phyloP scores from a whole-genome alignment of 352 stramenopile genomes.

The Pythium oligandrum region DNA sequence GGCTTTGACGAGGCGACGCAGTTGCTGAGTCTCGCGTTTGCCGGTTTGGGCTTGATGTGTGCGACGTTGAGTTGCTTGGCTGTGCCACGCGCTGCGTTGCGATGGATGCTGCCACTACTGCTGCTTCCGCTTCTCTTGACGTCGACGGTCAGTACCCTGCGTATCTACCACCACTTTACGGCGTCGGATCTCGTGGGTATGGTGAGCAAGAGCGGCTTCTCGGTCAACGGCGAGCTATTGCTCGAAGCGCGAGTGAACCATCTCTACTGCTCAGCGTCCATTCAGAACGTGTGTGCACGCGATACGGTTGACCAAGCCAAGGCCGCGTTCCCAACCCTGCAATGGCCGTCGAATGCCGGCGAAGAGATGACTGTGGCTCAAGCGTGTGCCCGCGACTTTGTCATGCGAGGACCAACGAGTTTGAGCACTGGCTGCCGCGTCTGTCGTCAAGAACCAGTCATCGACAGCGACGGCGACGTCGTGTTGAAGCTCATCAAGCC shows the following conservation, averaged over 20 bases:
- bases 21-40: conserved; percentile 11
- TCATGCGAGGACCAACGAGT: too few species aligned
- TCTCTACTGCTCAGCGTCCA: conserved; percentile 15
- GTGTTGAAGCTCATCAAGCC: conserved; percentile 16
- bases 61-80: conserved; percentile 22
- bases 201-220: conserved; percentile 6
- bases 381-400: too few species aligned
- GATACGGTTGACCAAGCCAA: conserved; percentile 1
- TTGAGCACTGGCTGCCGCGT: too few species aligned
- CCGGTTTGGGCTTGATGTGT: conserved; percentile 13
- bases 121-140: conserved; percentile 4
- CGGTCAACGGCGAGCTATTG: conserved; percentile 4
- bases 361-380: too few species aligned
- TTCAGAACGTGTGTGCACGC: conserved; percentile 6
- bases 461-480: too few species aligned
- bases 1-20: conserved; percentile 18
- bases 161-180: conserved; percentile 3
- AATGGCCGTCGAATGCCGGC: too few species aligned
- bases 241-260: conserved; percentile 18
- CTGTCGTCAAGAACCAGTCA: too few species aligned
- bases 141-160: background rate
- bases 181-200: conserved; percentile 15
- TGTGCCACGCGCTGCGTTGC: conserved; percentile 12
- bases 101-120: conserved; percentile 7
- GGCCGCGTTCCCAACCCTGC: conserved; percentile 1